Evolutionary conservation across 2,329 filamentous ascomycete species (phyloP).

Genomic region (Balansia obtecta): DNA sequence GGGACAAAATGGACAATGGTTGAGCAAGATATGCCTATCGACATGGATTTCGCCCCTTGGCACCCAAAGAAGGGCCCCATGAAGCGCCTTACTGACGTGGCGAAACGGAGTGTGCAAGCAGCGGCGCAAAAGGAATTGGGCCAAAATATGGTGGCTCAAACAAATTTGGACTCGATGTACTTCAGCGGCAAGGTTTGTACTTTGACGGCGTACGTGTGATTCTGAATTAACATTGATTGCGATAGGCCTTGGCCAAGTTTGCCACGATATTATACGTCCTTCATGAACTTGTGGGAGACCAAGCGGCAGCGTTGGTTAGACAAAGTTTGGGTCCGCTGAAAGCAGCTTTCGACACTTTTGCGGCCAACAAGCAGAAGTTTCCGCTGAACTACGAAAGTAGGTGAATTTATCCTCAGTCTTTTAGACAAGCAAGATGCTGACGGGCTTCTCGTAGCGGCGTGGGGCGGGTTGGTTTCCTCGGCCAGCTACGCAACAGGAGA

Average conservation of each 20-base stretch:
- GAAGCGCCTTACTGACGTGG: conserved; percentile 35
- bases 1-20: conserved; percentile 67
- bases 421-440: background rate
- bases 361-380: conserved; percentile 53
- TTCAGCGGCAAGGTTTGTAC: conserved; percentile 65
- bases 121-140: conserved; percentile 61
- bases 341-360: conserved; percentile 52
- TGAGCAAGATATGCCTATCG: conserved; percentile 58
- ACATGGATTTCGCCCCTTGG: conserved; percentile 74
- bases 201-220: background rate
- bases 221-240: background rate
- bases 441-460: conserved; percentile 33
- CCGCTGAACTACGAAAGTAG: conserved; percentile 52
- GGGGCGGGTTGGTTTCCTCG: conserved; percentile 72
- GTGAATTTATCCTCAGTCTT: conserved; percentile 12
- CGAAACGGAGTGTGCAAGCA: conserved; percentile 45
- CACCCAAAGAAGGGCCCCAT: conserved; percentile 37
- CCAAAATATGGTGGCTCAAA: conserved; percentile 62
- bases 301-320: conserved; percentile 36
- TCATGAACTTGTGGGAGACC: conserved; percentile 49
- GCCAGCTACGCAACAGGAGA: conserved; percentile 61
- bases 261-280: conserved; percentile 55
- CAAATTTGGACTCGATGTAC: conserved; percentile 78
- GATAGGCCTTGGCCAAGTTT: conserved; percentile 60
- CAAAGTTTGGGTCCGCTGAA: conserved; percentile 51